Base-by-base conservation (phyloP, 768 basidiomycete genomes). In the Trametes punicea region DNA sequence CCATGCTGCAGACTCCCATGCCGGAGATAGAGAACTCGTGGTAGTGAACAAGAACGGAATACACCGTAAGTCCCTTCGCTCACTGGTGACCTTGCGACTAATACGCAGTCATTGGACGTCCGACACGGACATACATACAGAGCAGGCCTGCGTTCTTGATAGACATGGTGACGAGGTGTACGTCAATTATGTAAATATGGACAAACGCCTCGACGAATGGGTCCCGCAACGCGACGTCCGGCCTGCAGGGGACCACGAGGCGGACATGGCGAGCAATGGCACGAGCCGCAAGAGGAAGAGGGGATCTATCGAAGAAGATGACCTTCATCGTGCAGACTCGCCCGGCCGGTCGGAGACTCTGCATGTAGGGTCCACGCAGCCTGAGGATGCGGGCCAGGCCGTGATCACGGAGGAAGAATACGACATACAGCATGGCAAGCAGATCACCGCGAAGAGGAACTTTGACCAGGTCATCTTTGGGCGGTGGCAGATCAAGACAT, bases 401-500 rank as follows among this genome's bases (percentile, higher is more conserved):
- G 54, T 55, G 30, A 75, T 86, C 75, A 80, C 82, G 16, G 85
- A 87, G 66, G 85, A 88, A 57, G 88, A 88, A 56, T 82, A 78
- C 64, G 87, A 88, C 63, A 71, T 87, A 25, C 75, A 83, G 56
- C 83, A 82, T 51, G 85, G 87, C 66, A 83, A 82, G 66, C 78
- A 83, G 67, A 79, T 84, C 59, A 82, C 81, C 21, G 79, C 82
- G 4, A 81, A 85, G 63, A 78, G 90, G 57, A 97, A 95, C 68
- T 93, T 94, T 66, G 91, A 93, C 57, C 83, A 81, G 64, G 90
- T 95, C 60, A 81, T 84, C 64, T 92, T 93, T 71, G 91, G 90
- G 40, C 77, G 84, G 25, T 94, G 88, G 83, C 79, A 88, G 68
- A 90, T 97, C 64, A 87, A 85, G 68, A 92, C 93, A 8, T 95